Base-by-base conservation (phyloP, 148 eudicot genomes). In the Pouteria glomerata region DNA sequence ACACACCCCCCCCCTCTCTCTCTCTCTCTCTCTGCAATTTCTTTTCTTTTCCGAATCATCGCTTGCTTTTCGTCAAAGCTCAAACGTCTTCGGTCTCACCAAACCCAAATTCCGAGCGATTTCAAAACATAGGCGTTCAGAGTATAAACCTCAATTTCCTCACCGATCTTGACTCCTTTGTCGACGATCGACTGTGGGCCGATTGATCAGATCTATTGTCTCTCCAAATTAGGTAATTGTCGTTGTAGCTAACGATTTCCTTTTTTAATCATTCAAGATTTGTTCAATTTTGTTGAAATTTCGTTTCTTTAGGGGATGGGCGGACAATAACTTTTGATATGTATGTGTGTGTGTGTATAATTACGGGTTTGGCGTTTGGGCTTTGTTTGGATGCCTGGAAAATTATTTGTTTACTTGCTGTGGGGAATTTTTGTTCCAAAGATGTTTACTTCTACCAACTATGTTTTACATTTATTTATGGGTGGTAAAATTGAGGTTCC, bases 201-300 rank as follows among this genome's bases (percentile, higher is more conserved):
- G 73, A 24, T 35, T 57, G 52, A 27, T n/a, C 73, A 26, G 73
- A 70, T 41, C 52, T 57, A 18, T 10, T 56, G 16, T 39, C 37
- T 39, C 23, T 67, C 16, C 29, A 10, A 10, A 48, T 57, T 41
- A 15, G 73, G 73, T 70, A 39, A 37, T 70, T 41, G 3, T n/a
- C 35, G 56, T n/a, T 3, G 2, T 34, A 15, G 1, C 7, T 33
- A 53, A 27, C 45, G 10, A 65, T 24, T 64, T 41, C 27, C 4
- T 21, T 24, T 68, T 51, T n/a, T 8, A 3, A 50, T 68, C 26
- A 1, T 47, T 39, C 4, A 8, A 7, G 39, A 1, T 33, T 33
- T 50, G 8, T 19, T 68, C 27, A 21, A 37, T 33, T 34, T 68
- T 10, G 15, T 68, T 10, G 10, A 3, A 61, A 7, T 61, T 7